These are phyloP conservation scores for Lojkania enalia DNA, from an alignment of 2,329 filamentous ascomycete species.

Conservation along the genomic window DNA sequence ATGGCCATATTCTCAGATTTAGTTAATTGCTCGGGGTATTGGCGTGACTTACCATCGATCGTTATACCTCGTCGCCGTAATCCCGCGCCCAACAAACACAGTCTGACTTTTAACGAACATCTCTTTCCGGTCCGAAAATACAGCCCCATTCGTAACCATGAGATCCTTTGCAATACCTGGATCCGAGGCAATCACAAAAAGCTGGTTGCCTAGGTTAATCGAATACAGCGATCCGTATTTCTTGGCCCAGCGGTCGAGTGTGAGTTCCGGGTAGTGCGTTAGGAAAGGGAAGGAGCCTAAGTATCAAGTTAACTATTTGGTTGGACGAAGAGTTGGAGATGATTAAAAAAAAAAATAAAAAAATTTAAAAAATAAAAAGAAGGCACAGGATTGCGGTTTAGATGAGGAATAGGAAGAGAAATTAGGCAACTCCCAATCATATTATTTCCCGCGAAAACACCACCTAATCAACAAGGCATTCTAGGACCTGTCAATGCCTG, in stretches of 20 bases:
- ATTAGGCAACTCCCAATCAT: no score
- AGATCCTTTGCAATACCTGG: conserved; percentile 16
- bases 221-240: conserved; percentile 14
- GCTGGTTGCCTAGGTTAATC: conserved; percentile 13
- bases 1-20: no score
- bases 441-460: no score
- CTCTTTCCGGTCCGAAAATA: conserved; percentile 16
- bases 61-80: conserved; percentile 12
- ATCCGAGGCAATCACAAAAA: conserved; percentile 16
- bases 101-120: conserved; percentile 19
- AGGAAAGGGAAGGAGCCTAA: conserved; percentile 15
- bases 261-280: conserved; percentile 14
- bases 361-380: no score
- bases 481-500: no score
- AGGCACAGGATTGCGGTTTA: no score
- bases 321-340: not conserved
- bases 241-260: conserved; percentile 16
- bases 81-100: conserved; percentile 11
- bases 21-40: no score
- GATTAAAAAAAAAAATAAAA: no score
- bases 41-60: conserved; percentile 9
- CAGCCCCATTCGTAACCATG: conserved; percentile 12
- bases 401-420: no score
- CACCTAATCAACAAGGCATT: no score
- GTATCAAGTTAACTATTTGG: not conserved